phyloP scores from a whole-genome alignment of 352 stramenopile genomes.

The Globisporangium carolinianum region DNA sequence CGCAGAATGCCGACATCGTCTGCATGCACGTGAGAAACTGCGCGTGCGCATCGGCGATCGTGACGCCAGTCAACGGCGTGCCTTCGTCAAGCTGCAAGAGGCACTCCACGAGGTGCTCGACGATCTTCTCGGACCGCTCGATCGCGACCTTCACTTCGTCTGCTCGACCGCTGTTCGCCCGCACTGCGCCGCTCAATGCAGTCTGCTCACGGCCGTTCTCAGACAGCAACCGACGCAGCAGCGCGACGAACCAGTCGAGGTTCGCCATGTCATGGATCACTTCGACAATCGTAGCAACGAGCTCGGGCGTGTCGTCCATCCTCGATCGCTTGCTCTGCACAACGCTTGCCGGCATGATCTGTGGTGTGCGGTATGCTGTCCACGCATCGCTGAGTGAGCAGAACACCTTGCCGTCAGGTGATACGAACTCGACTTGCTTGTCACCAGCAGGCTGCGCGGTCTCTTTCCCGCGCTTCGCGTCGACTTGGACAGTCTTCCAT shows the following conservation, averaged over 20 bases:
- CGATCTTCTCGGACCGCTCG: constrained; percentile 52
- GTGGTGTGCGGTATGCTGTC: constrained; percentile 40
- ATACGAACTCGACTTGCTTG: constrained; percentile 34
- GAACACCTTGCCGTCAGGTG: constrained; percentile 42
- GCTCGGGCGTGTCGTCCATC: constrained; percentile 45
- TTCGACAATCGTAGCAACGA: constrained; percentile 68
- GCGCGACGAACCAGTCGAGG: constrained; percentile 61
- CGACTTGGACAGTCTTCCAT: constrained; percentile 28
- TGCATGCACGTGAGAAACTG: constrained; percentile 78
- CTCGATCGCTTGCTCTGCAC: constrained; percentile 61
- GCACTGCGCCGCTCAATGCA: constrained; percentile 8
- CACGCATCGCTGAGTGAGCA: constrained; percentile 55
- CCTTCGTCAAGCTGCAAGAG: constrained; percentile 75
- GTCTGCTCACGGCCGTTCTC: constrained; percentile 17
- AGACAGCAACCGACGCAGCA: constrained; percentile 55
- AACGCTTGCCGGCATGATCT: constrained; percentile 53
- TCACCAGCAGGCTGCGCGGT: not conserved
- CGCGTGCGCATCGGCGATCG: constrained; percentile 34
- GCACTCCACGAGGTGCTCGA: constrained; percentile 52
- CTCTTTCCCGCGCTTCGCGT: constrained; percentile 1
- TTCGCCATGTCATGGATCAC: constrained; percentile 69
- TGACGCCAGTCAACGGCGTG: constrained; percentile 41
- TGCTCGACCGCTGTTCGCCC: constrained; percentile 32
- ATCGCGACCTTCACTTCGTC: constrained; percentile 45
- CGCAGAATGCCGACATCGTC: constrained; percentile 67